Conservation (phyloP, 192 early-diverging fungal species). For the Coemansia sp. region DNA sequence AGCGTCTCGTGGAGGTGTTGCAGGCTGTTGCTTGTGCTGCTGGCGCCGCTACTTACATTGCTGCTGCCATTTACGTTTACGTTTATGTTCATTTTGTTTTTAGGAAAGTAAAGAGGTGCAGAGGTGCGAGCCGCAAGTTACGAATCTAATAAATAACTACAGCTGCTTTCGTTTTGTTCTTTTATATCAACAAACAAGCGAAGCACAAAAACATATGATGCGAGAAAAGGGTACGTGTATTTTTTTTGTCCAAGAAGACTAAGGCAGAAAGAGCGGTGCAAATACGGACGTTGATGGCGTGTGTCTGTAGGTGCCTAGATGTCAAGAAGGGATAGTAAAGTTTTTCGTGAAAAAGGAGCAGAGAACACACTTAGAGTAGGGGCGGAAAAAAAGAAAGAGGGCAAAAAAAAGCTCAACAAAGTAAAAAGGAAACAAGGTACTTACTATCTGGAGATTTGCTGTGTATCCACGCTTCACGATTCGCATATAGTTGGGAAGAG, state of each 20-base stretch:
- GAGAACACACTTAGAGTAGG: neutral
- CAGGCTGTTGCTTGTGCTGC: slow-evolving; percentile 22
- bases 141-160: neutral
- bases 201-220: neutral
- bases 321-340: neutral
- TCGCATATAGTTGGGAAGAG: neutral
- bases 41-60: slow-evolving; percentile 15
- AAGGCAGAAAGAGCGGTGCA: neutral
- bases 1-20: slow-evolving; percentile 52
- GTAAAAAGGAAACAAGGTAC: neutral
- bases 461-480: neutral
- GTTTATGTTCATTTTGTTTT: slow-evolving; percentile 33
- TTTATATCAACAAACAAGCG: neutral
- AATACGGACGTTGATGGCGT: neutral
- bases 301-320: neutral
- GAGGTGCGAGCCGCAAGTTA: neutral
- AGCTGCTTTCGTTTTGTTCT: neutral
- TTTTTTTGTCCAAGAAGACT: neutral
- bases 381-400: neutral
- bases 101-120: neutral
- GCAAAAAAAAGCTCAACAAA: neutral
- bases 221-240: neutral
- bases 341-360: neutral
- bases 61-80: slow-evolving; percentile 23
- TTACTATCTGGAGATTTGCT: neutral